These are phyloP conservation scores for Huntiella moniliformis DNA, from an alignment of 2,329 filamentous ascomycete species.

Conservation along the genomic window DNA sequence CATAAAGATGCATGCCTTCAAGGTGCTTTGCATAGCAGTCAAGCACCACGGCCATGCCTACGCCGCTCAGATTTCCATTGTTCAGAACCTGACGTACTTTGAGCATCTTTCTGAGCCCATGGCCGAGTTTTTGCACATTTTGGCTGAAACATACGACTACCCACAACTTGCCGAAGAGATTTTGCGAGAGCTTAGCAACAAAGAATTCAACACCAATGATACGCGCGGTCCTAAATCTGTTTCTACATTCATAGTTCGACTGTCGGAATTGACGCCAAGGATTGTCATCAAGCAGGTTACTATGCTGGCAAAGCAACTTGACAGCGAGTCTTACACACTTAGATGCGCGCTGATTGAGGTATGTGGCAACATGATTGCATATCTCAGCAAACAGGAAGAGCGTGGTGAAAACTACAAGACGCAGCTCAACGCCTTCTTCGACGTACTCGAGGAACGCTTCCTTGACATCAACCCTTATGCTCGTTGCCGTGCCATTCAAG, in stretches of 20 bases:
- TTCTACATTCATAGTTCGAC: constrained; percentile 77
- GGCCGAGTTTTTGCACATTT: constrained; percentile 92
- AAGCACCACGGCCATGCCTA: constrained; percentile 97
- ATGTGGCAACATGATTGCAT: constrained; percentile 82
- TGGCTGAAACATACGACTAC: constrained; percentile 95
- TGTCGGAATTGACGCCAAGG: constrained; percentile 80
- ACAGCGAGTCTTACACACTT: constrained; percentile 93
- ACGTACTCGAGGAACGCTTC: constrained; percentile 89
- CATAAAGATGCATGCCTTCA: constrained; percentile 93
- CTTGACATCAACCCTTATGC: constrained; percentile 95
- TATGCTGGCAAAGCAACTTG: constrained; percentile 78
- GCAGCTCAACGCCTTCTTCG: constrained; percentile 91
- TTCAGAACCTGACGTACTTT: constrained; percentile 94
- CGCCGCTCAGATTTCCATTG: constrained; percentile 89
- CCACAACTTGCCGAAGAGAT: constrained; percentile 89
- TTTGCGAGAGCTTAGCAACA: constrained; percentile 82
- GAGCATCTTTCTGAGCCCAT: constrained; percentile 98
- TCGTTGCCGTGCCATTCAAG: constrained; percentile 76
- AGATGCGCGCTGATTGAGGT: constrained; percentile 91
- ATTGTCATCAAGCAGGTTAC: constrained; percentile 97
- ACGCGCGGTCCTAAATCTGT: constrained; percentile 90
- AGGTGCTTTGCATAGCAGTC: constrained; percentile 85
- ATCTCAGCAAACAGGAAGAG: constrained; percentile 82
- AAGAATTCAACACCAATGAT: constrained; percentile 95
- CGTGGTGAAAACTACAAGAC: constrained; percentile 82